Base-by-base conservation (phyloP, 176 grass and related monocot species). In the Lolium perenne region DNA sequence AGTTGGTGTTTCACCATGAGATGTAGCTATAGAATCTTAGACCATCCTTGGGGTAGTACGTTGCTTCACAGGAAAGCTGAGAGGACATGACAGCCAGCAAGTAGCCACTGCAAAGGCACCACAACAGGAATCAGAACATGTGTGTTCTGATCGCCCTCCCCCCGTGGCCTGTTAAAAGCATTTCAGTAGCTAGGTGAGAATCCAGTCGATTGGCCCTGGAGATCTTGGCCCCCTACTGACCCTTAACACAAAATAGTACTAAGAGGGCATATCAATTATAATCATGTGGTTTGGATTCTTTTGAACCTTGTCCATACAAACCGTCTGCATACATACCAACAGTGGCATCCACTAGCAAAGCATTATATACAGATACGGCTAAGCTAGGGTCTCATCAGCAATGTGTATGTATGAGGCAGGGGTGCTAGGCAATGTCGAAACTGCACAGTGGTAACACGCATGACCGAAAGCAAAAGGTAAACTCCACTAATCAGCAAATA, bases 231-330 rank as follows among this genome's bases (percentile, higher is more conserved):
- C 32, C 45, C 71, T 74, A 50, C 71, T 9, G 12, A 4, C 26
- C 3, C 46, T 16, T 23, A 16, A 47, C 69, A 75, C 12, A 74
- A 49, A 23, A 15, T 22, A 47, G 46, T 48, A 23, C 53, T 53
- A 51, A 35, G 32, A 35, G 48, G 22, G 73, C 48, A 35, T 12
- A 11, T 26, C 48, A 53, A 75, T 53, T 18, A 54, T 76, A 10
- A 35, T 29, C 73, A 18, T 53, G 47, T 18, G 48, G 25, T 76
- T 76, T 35, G 25, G 74, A 35, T 76, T 55, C 74, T 51, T 20
- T 76, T 49, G 9, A 76, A 55, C 74, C 23, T 35, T 18, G 74
- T 76, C 74, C 74, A 76, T 76, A 35, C 25, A 55, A 76, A 74
- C 12, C n/a, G 6, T 50, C 48, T 54, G 11, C 11, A 8, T 74